Evolutionary conservation across 116 monocot species (phyloP).

Genomic region (Posidonia oceanica): DNA sequence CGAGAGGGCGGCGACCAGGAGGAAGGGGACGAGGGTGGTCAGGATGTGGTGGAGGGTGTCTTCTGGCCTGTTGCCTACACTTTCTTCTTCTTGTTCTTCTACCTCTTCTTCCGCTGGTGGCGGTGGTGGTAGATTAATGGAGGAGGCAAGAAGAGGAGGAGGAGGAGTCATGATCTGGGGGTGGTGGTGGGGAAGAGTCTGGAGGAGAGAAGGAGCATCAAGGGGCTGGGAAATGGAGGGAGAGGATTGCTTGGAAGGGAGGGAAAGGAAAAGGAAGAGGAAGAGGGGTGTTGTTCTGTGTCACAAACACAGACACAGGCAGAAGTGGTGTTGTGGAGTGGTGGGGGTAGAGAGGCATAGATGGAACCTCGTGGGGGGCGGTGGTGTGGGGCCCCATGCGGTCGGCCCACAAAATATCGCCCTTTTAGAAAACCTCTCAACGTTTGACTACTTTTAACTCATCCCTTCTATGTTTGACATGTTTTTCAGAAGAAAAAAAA

Average conservation of each 20-base stretch:
- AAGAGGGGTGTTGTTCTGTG: not conserved
- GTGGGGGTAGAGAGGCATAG: too few relatives aligned
- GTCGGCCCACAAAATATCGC: too few relatives aligned
- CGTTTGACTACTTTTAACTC: too few relatives aligned
- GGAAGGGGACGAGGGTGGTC: slow-evolving; percentile 31
- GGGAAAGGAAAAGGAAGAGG: not conserved
- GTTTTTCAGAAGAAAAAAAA: too few relatives aligned
- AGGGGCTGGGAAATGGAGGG: not conserved
- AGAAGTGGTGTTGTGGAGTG: too few relatives aligned
- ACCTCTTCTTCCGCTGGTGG: not conserved
- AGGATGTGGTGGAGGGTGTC: slow-evolving; percentile 8
- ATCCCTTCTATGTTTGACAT: too few relatives aligned
- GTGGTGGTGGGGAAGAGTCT: not conserved
- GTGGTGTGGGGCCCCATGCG: too few relatives aligned
- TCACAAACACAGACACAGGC: too few relatives aligned
- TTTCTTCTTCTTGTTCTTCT: not conserved
- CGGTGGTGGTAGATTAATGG: not conserved
- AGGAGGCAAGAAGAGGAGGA: not conserved
- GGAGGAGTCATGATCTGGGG: not conserved
- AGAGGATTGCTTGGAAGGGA: slow-evolving; percentile 3
- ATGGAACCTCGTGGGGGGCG: too few relatives aligned
- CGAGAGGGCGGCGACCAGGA: slow-evolving; percentile 41
- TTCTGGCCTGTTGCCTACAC: not conserved
- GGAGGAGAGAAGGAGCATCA: not conserved
- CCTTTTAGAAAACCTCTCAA: too few relatives aligned